Evolutionary conservation across 352 stramenopile species (phyloP), one percentile per base, ranked within the genome.

Genomic region (Phytophthora sp.): DNA sequence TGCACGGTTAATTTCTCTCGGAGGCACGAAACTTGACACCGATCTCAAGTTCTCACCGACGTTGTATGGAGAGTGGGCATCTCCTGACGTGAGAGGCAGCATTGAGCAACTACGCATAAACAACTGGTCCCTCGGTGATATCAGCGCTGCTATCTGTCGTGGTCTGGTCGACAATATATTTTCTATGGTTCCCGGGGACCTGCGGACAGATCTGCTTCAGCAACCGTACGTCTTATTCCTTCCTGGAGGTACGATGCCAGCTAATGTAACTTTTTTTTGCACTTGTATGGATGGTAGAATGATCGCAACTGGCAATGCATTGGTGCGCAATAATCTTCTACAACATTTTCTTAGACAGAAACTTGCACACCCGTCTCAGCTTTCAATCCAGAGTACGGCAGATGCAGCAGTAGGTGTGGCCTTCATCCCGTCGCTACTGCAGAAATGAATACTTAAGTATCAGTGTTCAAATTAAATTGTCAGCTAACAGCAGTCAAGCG

Each of bases 91-190:
- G 41, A 49, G 57, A 33, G 84, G 79, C n/a, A 63, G 30, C 7
- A 80, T 91, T 36, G 53, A 76, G n/a, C 52, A 73, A 26, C 53
- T 93, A 8, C 38, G 57, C 29, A 68, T 82, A 23, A 55, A 57
- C 46, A 91, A 91, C 49, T 86, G 75, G 53, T 88, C 74, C 2
- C 49, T 93, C 0, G 82, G 84, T 35, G 82, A 93, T 47, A 77
- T 90, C 16, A 86, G 72, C 38, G 81, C 84, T n/a, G 71, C 84
- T 27, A 70, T 91, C 16, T 84, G 80, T 31, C 72, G 69, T 18
- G 82, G 82, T 0, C 52, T 93, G 9, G 59, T 93, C 3, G 63
- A 77, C 21, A 91, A 91, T 24, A 78, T 93, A 31, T 69, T 90
- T 2, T 56, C 66, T 0, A 84, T 91, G 74, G 73, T 90, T 3